Percentiles rank a stretch among this genome's conserved stretches.
These are phyloP conservation scores for Solanum gracilifrons DNA, from an alignment of 257 asterid genomes.

Conservation along the genomic window DNA sequence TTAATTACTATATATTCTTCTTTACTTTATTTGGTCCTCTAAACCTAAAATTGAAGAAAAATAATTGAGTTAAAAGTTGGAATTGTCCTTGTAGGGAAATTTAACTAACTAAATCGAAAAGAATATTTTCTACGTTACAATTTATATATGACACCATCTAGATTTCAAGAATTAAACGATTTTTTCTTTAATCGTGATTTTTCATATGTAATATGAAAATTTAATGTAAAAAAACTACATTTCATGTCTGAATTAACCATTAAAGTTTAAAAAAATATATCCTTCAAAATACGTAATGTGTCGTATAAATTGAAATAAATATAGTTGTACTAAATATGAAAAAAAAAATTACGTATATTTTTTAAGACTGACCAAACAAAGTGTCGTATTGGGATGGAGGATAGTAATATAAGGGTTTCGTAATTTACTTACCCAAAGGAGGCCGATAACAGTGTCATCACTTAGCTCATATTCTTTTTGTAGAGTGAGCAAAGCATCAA, in stretches of 20 bases:
- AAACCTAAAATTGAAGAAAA: neutral
- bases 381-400: neutral
- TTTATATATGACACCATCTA: neutral
- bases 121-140: too few relatives aligned
- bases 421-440: slow-evolving; percentile 2
- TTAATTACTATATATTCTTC: neutral
- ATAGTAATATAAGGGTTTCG: neutral
- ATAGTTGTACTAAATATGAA: neutral
- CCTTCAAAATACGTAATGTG: neutral
- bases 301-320: neutral
- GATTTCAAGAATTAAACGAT: neutral
- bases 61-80: neutral
- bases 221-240: neutral
- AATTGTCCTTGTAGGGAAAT: neutral
- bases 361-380: too few relatives aligned
- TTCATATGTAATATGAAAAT: neutral
- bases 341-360: neutral
- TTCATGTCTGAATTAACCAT: neutral
- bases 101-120: neutral
- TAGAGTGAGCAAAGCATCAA: slow-evolving; percentile 12
- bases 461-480: slow-evolving; percentile 5
- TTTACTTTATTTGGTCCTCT: neutral
- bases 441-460: slow-evolving; percentile 4
- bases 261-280: neutral
- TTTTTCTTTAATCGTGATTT: neutral